Conservation (phyloP, 441 rosid genomes). For the Pelargonium myrrhifolium region DNA sequence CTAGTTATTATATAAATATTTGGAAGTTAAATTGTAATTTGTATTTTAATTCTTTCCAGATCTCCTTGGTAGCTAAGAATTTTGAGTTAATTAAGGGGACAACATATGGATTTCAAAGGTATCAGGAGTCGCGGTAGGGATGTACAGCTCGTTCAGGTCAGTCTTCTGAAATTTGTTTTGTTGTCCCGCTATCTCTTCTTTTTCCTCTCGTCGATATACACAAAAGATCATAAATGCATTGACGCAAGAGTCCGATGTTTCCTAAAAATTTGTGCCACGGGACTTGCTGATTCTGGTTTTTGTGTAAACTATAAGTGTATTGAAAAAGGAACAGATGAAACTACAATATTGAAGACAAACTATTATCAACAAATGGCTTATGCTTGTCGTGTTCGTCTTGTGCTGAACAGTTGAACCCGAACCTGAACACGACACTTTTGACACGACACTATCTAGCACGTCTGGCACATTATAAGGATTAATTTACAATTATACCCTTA, state of each 20-base stretch:
- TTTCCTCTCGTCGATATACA: background rate
- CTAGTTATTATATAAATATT: background rate
- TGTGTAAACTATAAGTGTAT: background rate
- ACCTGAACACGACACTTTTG: too few species aligned
- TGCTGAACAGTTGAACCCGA: too few species aligned
- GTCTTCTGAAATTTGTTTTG: constrained; percentile 7
- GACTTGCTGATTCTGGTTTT: background rate
- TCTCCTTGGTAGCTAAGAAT: constrained; percentile 4
- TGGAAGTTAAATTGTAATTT: background rate
- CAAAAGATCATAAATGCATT: background rate
- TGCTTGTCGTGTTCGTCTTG: too few species aligned
- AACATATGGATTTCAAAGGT: constrained; percentile 8
- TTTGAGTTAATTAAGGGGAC: constrained; percentile 9
- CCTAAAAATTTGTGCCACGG: background rate
- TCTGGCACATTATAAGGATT: too few species aligned
- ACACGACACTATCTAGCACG: too few species aligned
- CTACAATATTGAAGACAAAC: too few species aligned
- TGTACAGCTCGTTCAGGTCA: constrained; percentile 23
- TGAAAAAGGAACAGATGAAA: background rate
- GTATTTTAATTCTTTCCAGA: background rate
- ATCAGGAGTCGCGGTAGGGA: constrained; percentile 14
- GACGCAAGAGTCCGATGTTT: background rate
- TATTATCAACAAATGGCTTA: too few species aligned
- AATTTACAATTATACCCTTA: too few species aligned
- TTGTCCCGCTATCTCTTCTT: background rate